These are phyloP conservation scores for Globisporangium splendens DNA, from an alignment of 352 stramenopile species.

Conservation along the genomic window DNA sequence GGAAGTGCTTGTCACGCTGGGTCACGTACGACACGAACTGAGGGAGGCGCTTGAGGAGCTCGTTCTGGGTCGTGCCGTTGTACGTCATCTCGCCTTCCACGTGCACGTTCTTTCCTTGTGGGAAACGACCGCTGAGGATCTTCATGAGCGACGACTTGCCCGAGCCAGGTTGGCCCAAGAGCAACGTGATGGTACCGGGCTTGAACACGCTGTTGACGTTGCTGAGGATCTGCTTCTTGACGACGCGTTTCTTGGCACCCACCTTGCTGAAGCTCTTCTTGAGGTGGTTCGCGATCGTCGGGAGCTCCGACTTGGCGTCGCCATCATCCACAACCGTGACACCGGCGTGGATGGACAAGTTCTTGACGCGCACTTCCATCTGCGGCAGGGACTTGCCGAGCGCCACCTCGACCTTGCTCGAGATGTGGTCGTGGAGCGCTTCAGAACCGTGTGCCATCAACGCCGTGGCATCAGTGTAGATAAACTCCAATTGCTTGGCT, in stretches of 20 bases:
- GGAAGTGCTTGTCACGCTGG: conserved; percentile 85
- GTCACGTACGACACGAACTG: conserved; percentile 23
- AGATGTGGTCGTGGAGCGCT: conserved; percentile 28
- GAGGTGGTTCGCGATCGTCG: conserved; percentile 26
- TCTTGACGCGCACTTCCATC: background rate
- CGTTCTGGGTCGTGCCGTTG: conserved; percentile 19
- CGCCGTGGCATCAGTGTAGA: conserved; percentile 21
- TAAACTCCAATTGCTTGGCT: no score
- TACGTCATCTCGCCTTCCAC: conserved; percentile 27
- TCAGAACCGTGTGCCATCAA: conserved; percentile 30
- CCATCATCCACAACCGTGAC: conserved; percentile 1
- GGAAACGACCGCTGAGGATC: conserved; percentile 29
- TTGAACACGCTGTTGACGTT: conserved; percentile 2
- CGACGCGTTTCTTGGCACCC: no score
- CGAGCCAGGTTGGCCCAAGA: conserved; percentile 31
- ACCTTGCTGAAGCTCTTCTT: conserved; percentile 8
- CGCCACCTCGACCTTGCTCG: conserved; percentile 20
- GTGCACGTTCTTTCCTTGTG: conserved; percentile 13
- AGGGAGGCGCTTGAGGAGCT: conserved; percentile 15
- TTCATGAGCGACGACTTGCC: conserved; percentile 39
- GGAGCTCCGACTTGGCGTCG: conserved; percentile 1
- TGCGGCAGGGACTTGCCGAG: conserved; percentile 12
- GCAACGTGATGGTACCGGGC: conserved; percentile 20
- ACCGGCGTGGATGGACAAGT: conserved; percentile 1
- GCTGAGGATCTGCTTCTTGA: no score